phyloP scores from a whole-genome alignment of 768 basidiomycete species.

The Rhizopogon vesiculosus region DNA sequence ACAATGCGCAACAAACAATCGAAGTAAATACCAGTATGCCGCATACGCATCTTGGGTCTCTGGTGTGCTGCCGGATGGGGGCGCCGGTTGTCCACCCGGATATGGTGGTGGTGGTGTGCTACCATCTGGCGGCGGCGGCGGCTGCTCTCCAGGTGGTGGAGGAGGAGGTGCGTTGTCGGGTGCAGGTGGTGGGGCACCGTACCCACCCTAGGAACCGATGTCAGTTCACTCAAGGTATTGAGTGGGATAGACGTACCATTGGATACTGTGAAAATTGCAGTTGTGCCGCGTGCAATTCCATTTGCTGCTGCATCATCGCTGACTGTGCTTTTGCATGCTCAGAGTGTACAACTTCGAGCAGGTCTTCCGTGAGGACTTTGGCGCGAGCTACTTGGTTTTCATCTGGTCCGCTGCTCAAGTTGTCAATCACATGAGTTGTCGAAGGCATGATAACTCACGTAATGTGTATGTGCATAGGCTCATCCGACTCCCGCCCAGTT shows the following conservation, averaged over 20 bases:
- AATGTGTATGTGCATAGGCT: conserved; percentile 89
- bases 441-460: conserved; percentile 48
- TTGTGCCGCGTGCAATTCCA: conserved; percentile 84
- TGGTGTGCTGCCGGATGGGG: conserved; percentile 23
- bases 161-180: conserved; percentile 37
- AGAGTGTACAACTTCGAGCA: conserved; percentile 80
- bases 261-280: conserved; percentile 70
- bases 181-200: conserved; percentile 32
- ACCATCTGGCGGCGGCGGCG: conserved; percentile 50
- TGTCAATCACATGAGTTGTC: conserved; percentile 15
- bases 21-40: conserved; percentile 49
- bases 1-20: neutral
- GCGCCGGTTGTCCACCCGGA: conserved; percentile 31
- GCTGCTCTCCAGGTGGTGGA: conserved; percentile 46
- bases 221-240: neutral
- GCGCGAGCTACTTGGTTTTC: conserved; percentile 84
- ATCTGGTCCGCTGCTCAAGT: conserved; percentile 59
- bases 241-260: conserved; percentile 36
- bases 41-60: conserved; percentile 43
- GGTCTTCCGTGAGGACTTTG: conserved; percentile 82
- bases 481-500: conserved; percentile 82
- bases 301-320: conserved; percentile 68
- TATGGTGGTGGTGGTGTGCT: conserved; percentile 34
- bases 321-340: conserved; percentile 82
- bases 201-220: conserved; percentile 24